These are phyloP conservation scores for Teunomyces pallodes DNA, from an alignment of 805 yeast genomes.

Conservation along the genomic window DNA sequence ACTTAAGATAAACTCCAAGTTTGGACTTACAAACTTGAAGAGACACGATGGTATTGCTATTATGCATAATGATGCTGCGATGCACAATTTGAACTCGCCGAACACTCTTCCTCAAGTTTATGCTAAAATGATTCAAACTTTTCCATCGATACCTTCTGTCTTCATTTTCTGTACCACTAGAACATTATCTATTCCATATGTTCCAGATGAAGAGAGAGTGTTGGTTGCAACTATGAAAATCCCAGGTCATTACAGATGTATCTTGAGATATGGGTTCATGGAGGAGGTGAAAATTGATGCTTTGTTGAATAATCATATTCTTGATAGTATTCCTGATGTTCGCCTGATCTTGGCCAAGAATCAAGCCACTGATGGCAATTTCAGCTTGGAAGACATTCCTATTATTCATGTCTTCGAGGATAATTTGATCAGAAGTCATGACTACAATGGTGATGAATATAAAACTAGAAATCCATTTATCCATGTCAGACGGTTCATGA, in stretches of 20 bases:
- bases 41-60: constrained; percentile 39
- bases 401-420: constrained; percentile 29
- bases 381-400: constrained; percentile 14
- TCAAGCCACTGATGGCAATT: neutral
- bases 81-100: constrained; percentile 38
- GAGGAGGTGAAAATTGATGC: constrained; percentile 28
- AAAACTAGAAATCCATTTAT: constrained; percentile 16
- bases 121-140: constrained; percentile 34
- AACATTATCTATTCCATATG: constrained; percentile 42
- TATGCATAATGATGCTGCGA: constrained; percentile 38
- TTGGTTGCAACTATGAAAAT: constrained; percentile 38
- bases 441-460: constrained; percentile 13
- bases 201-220: constrained; percentile 38
- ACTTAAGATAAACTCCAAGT: constrained; percentile 16
- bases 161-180: constrained; percentile 45
- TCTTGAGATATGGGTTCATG: constrained; percentile 51
- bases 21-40: constrained; percentile 16
- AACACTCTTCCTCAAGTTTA: constrained; percentile 47
- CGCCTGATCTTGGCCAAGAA: constrained; percentile 9
- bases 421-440: constrained; percentile 24
- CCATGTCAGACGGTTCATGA: constrained; percentile 9
- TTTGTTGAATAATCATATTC: constrained; percentile 17
- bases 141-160: constrained; percentile 42
- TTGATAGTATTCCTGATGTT: constrained; percentile 19
- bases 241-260: constrained; percentile 48